Evolutionary conservation across 352 stramenopile species (phyloP).

Genomic region (Pythium graminicola): DNA sequence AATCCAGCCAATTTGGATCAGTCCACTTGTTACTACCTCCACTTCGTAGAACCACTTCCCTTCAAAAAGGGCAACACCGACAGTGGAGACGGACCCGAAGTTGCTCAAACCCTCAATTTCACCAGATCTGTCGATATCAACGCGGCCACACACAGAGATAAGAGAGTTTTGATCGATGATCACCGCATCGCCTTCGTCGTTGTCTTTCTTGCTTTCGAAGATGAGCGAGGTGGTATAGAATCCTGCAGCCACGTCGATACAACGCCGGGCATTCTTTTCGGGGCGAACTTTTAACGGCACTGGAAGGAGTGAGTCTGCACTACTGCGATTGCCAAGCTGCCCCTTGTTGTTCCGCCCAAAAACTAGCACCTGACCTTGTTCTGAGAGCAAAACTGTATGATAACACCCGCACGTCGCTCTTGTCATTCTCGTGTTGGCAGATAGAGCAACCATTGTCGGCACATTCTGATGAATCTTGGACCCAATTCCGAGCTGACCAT

Average conservation of each 20-base stretch:
- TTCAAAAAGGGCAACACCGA: conserved; percentile 60
- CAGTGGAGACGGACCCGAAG: conserved; percentile 79
- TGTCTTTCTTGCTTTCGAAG: conserved; percentile 77
- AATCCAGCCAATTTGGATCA: conserved; percentile 93
- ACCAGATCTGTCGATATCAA: conserved; percentile 81
- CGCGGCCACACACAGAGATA: conserved; percentile 61
- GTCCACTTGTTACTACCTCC: conserved; percentile 81
- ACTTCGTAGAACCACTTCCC: conserved; percentile 95
- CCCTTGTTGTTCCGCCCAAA: conserved; percentile 89
- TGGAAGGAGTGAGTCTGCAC: conserved; percentile 70
- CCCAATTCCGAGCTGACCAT: conserved; percentile 80
- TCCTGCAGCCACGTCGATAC: conserved; percentile 73
- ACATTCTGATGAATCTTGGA: conserved; percentile 80
- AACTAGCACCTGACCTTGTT: conserved; percentile 78
- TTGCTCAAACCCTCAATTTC: conserved; percentile 86
- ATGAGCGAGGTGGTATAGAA: conserved; percentile 87
- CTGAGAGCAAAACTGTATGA: conserved; percentile 77
- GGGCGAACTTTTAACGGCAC: conserved; percentile 78
- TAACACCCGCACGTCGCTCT: conserved; percentile 81
- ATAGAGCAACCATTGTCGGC: conserved; percentile 60
- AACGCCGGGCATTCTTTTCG: conserved; percentile 69
- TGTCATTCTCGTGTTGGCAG: conserved; percentile 61
- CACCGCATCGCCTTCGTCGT: conserved; percentile 56
- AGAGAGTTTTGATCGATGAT: conserved; percentile 64
- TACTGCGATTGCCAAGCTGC: conserved; percentile 86